Evolutionary conservation across 148 eudicot genomes (phyloP).

Genomic region (Beta vulgaris): DNA sequence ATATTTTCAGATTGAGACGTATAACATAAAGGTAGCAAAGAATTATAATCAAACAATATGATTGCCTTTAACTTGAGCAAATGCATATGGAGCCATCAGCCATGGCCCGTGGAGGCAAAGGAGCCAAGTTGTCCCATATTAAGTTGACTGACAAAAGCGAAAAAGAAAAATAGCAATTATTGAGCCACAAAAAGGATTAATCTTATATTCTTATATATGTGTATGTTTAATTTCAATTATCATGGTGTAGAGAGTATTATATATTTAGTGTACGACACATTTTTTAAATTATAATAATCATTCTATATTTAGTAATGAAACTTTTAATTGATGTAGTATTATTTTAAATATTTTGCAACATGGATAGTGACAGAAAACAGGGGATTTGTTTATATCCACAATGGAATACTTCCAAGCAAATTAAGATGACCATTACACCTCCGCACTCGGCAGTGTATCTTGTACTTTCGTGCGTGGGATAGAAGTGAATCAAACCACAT

Average conservation of each 20-base stretch:
- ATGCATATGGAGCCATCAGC: no score
- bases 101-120: no score
- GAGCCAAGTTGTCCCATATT: neutral
- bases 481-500: neutral
- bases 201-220: no score
- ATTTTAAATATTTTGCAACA: neutral
- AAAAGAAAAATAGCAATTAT: neutral
- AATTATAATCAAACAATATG: neutral
- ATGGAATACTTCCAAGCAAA: constrained; percentile 24
- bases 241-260: neutral
- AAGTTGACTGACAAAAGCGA: constrained; percentile 1
- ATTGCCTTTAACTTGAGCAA: neutral
- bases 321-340: neutral
- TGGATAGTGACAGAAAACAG: constrained; percentile 12
- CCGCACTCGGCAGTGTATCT: neutral
- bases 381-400: constrained; percentile 7
- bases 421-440: constrained; percentile 8
- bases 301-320: neutral
- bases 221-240: neutral
- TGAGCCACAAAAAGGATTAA: neutral
- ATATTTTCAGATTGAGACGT: constrained; percentile 1
- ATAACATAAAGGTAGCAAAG: neutral
- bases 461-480: neutral
- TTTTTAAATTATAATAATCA: neutral
- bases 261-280: neutral